phyloP scores from a whole-genome alignment of 331 rosid genomes.

The Cydonia oblonga region DNA sequence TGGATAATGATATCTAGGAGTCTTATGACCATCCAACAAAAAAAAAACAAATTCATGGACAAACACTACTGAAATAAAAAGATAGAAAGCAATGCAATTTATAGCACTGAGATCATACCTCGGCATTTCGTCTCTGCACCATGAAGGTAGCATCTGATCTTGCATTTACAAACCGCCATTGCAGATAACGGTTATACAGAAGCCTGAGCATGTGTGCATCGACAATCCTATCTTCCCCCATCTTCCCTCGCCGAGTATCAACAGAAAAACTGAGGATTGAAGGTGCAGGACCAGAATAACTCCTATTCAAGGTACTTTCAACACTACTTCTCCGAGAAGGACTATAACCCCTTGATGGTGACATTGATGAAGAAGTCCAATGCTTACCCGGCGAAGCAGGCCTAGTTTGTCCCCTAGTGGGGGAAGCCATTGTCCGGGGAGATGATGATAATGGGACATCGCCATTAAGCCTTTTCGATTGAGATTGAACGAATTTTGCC shows the following conservation, averaged over 20 bases:
- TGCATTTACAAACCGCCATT: slow-evolving; percentile 96
- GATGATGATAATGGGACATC: slow-evolving; percentile 56
- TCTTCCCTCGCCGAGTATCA: slow-evolving; percentile 87
- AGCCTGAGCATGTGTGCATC: slow-evolving; percentile 91
- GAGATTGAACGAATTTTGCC: slow-evolving; percentile 46
- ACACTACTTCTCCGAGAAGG: slow-evolving; percentile 75
- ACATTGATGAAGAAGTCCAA: slow-evolving; percentile 57
- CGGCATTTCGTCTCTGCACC: slow-evolving; percentile 79
- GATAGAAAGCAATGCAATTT: neutral
- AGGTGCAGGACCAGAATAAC: slow-evolving; percentile 42
- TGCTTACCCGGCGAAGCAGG: slow-evolving; percentile 85
- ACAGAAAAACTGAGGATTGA: slow-evolving; percentile 89
- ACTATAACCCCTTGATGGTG: slow-evolving; percentile 78
- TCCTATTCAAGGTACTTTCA: slow-evolving; percentile 41
- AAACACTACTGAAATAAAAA: neutral
- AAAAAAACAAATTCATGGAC: neutral
- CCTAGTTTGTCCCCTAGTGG: slow-evolving; percentile 52
- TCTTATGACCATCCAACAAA: neutral
- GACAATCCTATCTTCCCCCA: slow-evolving; percentile 83
- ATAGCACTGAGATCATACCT: slow-evolving; percentile 44
- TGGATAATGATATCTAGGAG: neutral
- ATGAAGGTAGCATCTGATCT: slow-evolving; percentile 88
- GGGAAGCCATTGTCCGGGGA: slow-evolving; percentile 68
- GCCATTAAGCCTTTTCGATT: slow-evolving; percentile 44
- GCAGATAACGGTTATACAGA: slow-evolving; percentile 76